These are phyloP conservation scores for Phycomyces nitens DNA, from an alignment of 192 early-diverging fungal species.

Conservation along the genomic window DNA sequence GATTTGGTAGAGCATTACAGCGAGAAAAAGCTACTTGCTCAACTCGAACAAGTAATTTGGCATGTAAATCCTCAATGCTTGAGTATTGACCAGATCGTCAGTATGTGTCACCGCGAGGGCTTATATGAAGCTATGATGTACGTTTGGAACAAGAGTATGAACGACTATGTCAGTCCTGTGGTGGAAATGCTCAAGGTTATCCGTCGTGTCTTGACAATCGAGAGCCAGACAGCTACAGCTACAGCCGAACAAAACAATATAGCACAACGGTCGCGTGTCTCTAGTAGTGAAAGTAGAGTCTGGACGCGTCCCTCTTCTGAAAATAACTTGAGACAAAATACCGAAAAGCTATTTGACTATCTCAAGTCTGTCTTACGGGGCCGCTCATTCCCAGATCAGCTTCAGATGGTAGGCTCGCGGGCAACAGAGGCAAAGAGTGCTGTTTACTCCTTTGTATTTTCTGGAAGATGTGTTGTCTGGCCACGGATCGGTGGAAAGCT, in stretches of 20 bases:
- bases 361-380: constrained; percentile 49
- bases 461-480: constrained; percentile 60
- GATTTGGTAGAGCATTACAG: constrained; percentile 51
- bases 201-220: constrained; percentile 36
- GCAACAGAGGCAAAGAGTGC: constrained; percentile 50
- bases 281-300: background rate
- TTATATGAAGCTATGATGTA: constrained; percentile 58
- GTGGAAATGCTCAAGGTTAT: constrained; percentile 55
- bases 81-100: constrained; percentile 57
- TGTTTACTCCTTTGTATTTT: constrained; percentile 59
- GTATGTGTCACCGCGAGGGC: constrained; percentile 49
- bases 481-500: constrained; percentile 50
- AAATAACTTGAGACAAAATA: constrained; percentile 21
- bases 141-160: constrained; percentile 58
- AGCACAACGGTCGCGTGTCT: constrained; percentile 1
- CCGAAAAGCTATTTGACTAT: constrained; percentile 52
- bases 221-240: background rate
- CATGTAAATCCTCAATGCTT: constrained; percentile 52
- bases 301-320: background rate
- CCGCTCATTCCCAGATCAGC: constrained; percentile 46
- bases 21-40: constrained; percentile 37
- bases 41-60: constrained; percentile 53
- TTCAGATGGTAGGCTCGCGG: constrained; percentile 30
- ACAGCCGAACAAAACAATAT: background rate
- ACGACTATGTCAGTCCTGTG: constrained; percentile 58